Evolutionary conservation across 2,329 filamentous ascomycete species (phyloP).

Genomic region (Xylaria multiplex): DNA sequence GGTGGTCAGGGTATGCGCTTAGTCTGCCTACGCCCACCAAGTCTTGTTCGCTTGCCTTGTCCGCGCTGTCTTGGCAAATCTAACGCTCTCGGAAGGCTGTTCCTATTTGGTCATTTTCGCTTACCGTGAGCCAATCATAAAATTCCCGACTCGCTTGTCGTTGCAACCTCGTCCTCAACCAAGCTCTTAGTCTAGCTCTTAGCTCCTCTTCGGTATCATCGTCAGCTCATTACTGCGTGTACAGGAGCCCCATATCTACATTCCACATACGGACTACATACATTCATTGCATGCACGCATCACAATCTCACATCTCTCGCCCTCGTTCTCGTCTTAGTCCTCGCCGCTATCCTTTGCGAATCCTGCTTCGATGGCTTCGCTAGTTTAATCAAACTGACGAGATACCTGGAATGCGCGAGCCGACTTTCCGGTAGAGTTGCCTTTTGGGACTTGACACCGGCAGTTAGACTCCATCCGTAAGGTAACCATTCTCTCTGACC

Average conservation of each 20-base stretch:
- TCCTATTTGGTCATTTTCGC: constrained; percentile 41
- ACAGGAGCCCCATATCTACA: constrained; percentile 1
- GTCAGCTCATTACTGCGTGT: constrained; percentile 18
- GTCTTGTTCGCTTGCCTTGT: background rate
- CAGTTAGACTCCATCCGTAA: background rate
- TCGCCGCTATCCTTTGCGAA: constrained; percentile 15
- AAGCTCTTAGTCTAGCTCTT: constrained; percentile 27
- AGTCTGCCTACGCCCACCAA: background rate
- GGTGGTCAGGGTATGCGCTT: background rate
- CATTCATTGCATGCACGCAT: background rate
- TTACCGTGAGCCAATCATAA: constrained; percentile 47
- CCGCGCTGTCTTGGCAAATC: constrained; percentile 31
- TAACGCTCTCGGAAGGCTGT: constrained; percentile 35
- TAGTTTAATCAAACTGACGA: constrained; percentile 1
- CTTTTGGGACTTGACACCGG: constrained; percentile 1
- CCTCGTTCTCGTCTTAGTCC: background rate
- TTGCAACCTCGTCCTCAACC: constrained; percentile 44
- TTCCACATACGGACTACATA: background rate
- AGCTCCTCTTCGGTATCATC: constrained; percentile 15
- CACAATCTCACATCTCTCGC: constrained; percentile 17
- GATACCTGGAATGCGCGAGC: background rate
- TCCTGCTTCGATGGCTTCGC: background rate
- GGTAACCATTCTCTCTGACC: background rate
- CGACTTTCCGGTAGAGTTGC: constrained; percentile 8
- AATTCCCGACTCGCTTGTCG: constrained; percentile 46